Base-by-base conservation (phyloP, 202 grass and related monocot species). In the Zizania palustris region DNA sequence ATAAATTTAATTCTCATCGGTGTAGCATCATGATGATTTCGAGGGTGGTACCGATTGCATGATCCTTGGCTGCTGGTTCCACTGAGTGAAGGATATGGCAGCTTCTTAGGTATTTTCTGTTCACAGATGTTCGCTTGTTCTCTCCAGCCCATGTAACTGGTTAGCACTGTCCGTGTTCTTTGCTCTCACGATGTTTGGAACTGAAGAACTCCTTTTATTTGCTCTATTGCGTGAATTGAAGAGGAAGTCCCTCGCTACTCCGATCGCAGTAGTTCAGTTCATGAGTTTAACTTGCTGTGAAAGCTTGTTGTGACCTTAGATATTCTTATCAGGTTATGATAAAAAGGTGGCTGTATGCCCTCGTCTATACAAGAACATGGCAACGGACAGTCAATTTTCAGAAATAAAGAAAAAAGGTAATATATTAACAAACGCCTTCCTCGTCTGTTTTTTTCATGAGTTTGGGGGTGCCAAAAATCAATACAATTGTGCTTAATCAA, bases 1-100 rank as follows among this genome's bases (percentile, higher is more conserved):
- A 94, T 78, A 60, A 92, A 88, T 63, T 92, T 97, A 75, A 94
- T 80, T 69, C 58, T 88, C 71, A 11, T 76, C 54, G 59, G 60
- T 44, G 71, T 53, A 70, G 50, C 45, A 75, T 64, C 56, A 58
- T 65, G 64, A 64, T 34, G 13, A 3, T 71, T 73, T 48, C 33
- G 64, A 75, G 70, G 2, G 56, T 80, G 2, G 56, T 80, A 60
- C 6, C 22, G 64, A 36, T 68, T 85, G 16, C 39, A 44, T 70
- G 84, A 56, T 81, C 45, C 77, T 63, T 69, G 12, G 68, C 42
- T 80, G 39, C 54, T 75, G 22, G 43, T 72, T 21, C 14, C 72
- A 72, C 36, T 39, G 60, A 71, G 53, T 76, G 76, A 71, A 70
- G 49, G 46, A 74, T 55, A 75, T 45, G 64, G 34, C 42, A 14